phyloP scores from a whole-genome alignment of 768 basidiomycete genomes.

The Atractiella rhizophila region DNA sequence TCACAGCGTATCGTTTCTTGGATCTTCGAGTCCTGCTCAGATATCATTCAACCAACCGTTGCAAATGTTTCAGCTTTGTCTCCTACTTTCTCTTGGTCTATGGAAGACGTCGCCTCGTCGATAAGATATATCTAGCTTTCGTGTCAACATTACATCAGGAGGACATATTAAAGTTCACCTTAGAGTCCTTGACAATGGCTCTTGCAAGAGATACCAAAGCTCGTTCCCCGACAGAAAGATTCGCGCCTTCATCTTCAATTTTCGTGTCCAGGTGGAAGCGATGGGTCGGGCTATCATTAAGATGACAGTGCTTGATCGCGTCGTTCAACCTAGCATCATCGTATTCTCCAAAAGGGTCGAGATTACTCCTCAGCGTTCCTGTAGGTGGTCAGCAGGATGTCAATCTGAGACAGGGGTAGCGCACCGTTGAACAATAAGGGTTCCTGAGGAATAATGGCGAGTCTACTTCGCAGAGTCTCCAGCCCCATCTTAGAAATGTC shows the following conservation, averaged over 20 bases:
- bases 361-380: constrained; percentile 41
- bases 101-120: constrained; percentile 40
- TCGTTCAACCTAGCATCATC: constrained; percentile 68
- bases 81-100: constrained; percentile 12
- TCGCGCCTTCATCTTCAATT: constrained; percentile 58
- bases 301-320: constrained; percentile 56
- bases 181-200: constrained; percentile 62
- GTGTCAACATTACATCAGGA: too few relatives aligned
- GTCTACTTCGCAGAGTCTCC: constrained; percentile 17
- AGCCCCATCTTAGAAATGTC: constrained; percentile 67
- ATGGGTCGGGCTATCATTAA: constrained; percentile 32
- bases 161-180: constrained; percentile 63
- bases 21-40: constrained; percentile 69
- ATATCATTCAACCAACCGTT: constrained; percentile 31
- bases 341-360: constrained; percentile 63
- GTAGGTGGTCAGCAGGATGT: too few relatives aligned
- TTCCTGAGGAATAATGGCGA: constrained; percentile 19
- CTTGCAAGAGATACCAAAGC: constrained; percentile 67
- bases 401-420: too few relatives aligned
- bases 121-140: too few relatives aligned
- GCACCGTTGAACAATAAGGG: constrained; percentile 25
- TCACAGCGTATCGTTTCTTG: constrained; percentile 59
- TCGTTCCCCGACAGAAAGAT: constrained; percentile 28
- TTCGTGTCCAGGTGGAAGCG: constrained; percentile 59
- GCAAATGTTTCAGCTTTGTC: constrained; percentile 23